Base-by-base conservation (phyloP, 2,329 filamentous ascomycete species). In the Xylariomycetidae sp. region DNA sequence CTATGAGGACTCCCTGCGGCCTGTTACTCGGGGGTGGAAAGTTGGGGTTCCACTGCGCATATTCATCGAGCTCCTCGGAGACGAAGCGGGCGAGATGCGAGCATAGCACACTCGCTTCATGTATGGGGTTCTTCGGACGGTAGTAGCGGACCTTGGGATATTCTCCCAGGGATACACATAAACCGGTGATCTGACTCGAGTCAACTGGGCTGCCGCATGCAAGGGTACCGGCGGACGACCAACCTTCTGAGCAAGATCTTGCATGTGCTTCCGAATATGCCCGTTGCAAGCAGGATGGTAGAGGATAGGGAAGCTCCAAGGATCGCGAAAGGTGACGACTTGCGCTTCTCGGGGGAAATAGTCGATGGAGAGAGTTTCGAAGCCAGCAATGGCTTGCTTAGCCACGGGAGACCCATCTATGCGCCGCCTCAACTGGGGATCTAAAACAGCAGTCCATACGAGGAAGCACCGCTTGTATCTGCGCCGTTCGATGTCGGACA, bases 111-210 rank as follows among this genome's bases (percentile, higher is more conserved):
- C 76, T 79, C 24, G 92, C 92, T 60, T 96, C 88, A 56, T 98
- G 89, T 9, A 74, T 74, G 5, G 86, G 76, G 36, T 76, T 74
- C 37, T 59, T 72, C 0, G 90, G 89, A 44, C 77, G 76, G 59
- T 92, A 95, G 63, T 94, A 98, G 52, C 92, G 82, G 40, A 98
- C 85, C 46, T 85, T 83, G 6, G 92, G 92, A 52, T 93, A 90
- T 60, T 98, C 92, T 44, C 89, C 89, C n/a, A 96, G 64, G 1
- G 86, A 82, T 25, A 94, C 86, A 56, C 92, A 98, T 18, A 95
- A 72, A 19, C 86, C 83, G 4, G 86, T 84, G 44, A 93, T 82
- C 85, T 89, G 26, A 7, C 19, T 23, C 16, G 22, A 19, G 43
- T 52, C 23, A 50, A 40, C 26, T 31, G 9, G 16, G 14, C 20